phyloP scores from a whole-genome alignment of 139 green algal species.

The Picochlorum sp. region DNA sequence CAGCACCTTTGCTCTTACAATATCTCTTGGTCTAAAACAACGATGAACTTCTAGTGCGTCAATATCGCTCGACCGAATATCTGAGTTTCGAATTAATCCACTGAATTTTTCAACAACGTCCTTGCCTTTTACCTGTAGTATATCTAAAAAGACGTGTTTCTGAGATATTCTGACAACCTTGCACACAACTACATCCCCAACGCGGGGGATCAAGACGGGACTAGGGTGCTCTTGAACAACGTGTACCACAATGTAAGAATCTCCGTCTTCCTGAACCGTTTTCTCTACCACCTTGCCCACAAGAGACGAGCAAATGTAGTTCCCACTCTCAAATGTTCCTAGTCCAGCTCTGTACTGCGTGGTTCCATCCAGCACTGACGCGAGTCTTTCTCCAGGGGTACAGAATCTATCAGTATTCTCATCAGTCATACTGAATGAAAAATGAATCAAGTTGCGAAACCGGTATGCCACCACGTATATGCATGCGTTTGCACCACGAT shows the following conservation, averaged over 20 bases:
- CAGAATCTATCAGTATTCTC: neutral
- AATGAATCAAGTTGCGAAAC: neutral
- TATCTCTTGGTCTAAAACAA: slow-evolving; percentile 85
- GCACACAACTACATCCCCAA: slow-evolving; percentile 34
- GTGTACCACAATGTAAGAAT: slow-evolving; percentile 24
- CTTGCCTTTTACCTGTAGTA: slow-evolving; percentile 53
- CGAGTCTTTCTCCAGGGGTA: slow-evolving; percentile 6
- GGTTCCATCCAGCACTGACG: neutral
- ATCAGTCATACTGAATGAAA: neutral
- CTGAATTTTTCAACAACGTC: slow-evolving; percentile 52
- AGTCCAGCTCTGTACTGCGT: slow-evolving; percentile 25
- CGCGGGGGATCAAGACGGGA: slow-evolving; percentile 20
- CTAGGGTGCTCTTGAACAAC: slow-evolving; percentile 6
- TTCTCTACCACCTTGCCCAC: slow-evolving; percentile 29
- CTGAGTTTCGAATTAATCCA: slow-evolving; percentile 63
- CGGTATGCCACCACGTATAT: too few species aligned
- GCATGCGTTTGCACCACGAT: too few species aligned
- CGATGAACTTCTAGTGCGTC: slow-evolving; percentile 76
- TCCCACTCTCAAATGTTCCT: slow-evolving; percentile 39
- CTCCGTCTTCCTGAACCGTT: neutral
- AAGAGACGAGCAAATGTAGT: slow-evolving; percentile 40
- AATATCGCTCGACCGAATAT: slow-evolving; percentile 75
- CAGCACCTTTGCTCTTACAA: slow-evolving; percentile 65
- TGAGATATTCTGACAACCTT: slow-evolving; percentile 35
- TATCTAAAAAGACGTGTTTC: slow-evolving; percentile 39